Percentiles rank a stretch among this genome's conserved stretches.
phyloP scores from a whole-genome alignment of 495 filamentous ascomycete species.

The Annulohypoxylon maeteangense region DNA sequence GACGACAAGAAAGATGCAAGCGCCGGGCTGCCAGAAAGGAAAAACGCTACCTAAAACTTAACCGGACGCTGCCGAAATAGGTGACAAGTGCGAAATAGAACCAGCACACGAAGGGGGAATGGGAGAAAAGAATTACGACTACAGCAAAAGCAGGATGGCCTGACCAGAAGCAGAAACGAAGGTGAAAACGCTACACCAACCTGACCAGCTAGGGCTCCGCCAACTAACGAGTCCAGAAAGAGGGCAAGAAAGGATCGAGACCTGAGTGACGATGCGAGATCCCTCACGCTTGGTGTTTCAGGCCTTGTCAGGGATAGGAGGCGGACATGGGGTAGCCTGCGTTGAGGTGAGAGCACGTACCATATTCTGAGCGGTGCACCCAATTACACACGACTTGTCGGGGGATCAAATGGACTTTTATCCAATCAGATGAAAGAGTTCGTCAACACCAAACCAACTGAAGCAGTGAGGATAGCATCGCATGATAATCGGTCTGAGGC shows the following conservation, averaged over 20 bases:
- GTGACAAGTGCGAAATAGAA: slow-evolving; percentile 26
- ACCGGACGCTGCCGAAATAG: slow-evolving; percentile 36
- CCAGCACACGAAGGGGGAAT: slow-evolving; percentile 18
- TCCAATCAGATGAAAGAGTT: slow-evolving; percentile 35
- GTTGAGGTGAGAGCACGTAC: slow-evolving; percentile 14
- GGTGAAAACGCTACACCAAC: slow-evolving; percentile 38
- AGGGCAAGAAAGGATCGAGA: slow-evolving; percentile 24
- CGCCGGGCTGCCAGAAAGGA: slow-evolving; percentile 31
- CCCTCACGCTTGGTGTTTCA: slow-evolving; percentile 56
- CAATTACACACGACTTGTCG: slow-evolving; percentile 21
- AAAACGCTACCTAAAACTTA: slow-evolving; percentile 8
- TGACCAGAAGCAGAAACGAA: slow-evolving; percentile 38
- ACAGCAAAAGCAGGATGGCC: slow-evolving; percentile 35
- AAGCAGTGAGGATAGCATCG: slow-evolving; percentile 29
- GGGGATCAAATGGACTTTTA: slow-evolving; percentile 7
- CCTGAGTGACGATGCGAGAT: slow-evolving; percentile 43
- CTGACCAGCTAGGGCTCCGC: slow-evolving; percentile 20
- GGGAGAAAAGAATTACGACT: slow-evolving; percentile 19
- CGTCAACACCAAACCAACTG: slow-evolving; percentile 33
- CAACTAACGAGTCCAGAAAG: slow-evolving; percentile 20
- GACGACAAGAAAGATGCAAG: slow-evolving; percentile 28
- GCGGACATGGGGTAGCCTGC: slow-evolving; percentile 17
- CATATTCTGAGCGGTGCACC: slow-evolving; percentile 17
- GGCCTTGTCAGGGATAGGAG: slow-evolving; percentile 46
- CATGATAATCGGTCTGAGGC: slow-evolving; percentile 42